These are phyloP conservation scores for Aureobasidium sp. DNA, from an alignment of 2,329 filamentous ascomycete species.

Conservation along the genomic window DNA sequence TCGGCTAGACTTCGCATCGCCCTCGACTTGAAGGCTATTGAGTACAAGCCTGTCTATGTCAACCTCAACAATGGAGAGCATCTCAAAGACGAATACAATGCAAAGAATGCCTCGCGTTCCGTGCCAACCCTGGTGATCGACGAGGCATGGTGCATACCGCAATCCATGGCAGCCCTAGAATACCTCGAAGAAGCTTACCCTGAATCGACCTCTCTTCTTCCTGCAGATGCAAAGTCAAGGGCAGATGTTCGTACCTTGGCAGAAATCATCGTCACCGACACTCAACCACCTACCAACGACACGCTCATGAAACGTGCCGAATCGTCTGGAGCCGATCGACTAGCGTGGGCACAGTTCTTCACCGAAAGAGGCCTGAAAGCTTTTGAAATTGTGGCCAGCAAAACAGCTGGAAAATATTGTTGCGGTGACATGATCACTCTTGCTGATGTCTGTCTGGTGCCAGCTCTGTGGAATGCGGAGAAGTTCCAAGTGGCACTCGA, in stretches of 20 bases:
- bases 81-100: constrained; percentile 36
- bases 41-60: constrained; percentile 42
- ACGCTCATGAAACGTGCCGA: constrained; percentile 46
- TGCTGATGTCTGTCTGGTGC: constrained; percentile 53
- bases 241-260: constrained; percentile 49
- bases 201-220: constrained; percentile 38
- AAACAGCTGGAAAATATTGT: constrained; percentile 45
- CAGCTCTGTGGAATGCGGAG: constrained; percentile 52
- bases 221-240: constrained; percentile 36
- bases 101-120: constrained; percentile 48
- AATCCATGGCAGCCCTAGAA: constrained; percentile 54
- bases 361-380: constrained; percentile 49
- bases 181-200: constrained; percentile 53
- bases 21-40: constrained; percentile 48
- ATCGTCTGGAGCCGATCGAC: constrained; percentile 37
- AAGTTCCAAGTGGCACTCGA: constrained; percentile 48
- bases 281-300: constrained; percentile 55
- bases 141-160: constrained; percentile 26
- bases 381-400: constrained; percentile 43
- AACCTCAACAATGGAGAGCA: constrained; percentile 53
- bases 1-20: constrained; percentile 56
- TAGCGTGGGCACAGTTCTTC: constrained; percentile 46
- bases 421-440: constrained; percentile 50
- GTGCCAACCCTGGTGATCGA: constrained; percentile 48
- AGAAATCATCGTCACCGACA: constrained; percentile 49